Conservation (phyloP, 2,329 filamentous ascomycete species). For the Penicillium crustosum region DNA sequence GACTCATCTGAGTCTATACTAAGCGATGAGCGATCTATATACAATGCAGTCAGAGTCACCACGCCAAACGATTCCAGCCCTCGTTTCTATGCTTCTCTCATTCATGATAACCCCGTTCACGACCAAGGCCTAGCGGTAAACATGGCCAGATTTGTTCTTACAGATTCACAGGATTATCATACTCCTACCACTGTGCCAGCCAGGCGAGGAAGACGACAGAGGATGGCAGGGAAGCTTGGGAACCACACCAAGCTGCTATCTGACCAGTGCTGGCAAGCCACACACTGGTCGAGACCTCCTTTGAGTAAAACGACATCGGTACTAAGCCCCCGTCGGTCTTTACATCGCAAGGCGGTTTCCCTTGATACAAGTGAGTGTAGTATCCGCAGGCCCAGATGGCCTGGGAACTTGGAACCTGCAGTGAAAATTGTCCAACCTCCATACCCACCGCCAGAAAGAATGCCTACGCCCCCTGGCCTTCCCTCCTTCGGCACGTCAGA, state of each 20-base stretch:
- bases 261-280: slow-evolving; percentile 7
- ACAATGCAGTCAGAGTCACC: slow-evolving; percentile 36
- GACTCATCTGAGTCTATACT: slow-evolving; percentile 30
- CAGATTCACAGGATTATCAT: slow-evolving; percentile 6
- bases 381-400: slow-evolving; percentile 20
- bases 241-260: slow-evolving; percentile 22
- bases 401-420: slow-evolving; percentile 27
- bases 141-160: slow-evolving; percentile 31
- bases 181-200: not conserved
- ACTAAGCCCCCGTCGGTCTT: not conserved
- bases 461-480: slow-evolving; percentile 46
- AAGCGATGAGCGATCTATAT: slow-evolving; percentile 41
- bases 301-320: not conserved
- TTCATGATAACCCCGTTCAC: slow-evolving; percentile 16
- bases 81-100: slow-evolving; percentile 7
- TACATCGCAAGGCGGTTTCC: slow-evolving; percentile 27
- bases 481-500: slow-evolving; percentile 46
- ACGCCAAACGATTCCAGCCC: slow-evolving; percentile 27
- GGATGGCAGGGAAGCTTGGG: slow-evolving; percentile 14
- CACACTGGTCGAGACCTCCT: not conserved
- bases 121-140: slow-evolving; percentile 29
- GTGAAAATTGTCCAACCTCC: slow-evolving; percentile 34
- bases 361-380: slow-evolving; percentile 23
- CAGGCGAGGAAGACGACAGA: not conserved
- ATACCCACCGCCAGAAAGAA: slow-evolving; percentile 40